Evolutionary conservation across 768 basidiomycete species (phyloP).

Genomic region (Macrolepiota dolichaula): DNA sequence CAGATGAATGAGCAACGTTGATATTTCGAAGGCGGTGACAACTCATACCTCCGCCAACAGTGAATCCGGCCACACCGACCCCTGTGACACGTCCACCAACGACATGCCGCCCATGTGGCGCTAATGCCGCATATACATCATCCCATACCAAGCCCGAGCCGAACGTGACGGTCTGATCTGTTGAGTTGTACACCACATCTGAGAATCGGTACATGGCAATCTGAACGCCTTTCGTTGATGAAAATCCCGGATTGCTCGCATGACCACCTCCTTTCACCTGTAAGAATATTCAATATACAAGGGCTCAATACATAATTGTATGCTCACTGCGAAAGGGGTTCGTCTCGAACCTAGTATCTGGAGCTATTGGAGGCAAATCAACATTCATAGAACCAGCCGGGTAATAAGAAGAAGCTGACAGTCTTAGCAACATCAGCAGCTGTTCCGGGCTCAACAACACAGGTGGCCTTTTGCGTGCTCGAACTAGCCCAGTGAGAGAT

Average conservation of each 20-base stretch:
- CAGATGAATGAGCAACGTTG: conserved; percentile 22
- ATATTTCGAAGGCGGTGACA: neutral
- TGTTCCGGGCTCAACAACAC: conserved; percentile 55
- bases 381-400: neutral
- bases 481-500: conserved; percentile 50
- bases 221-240: conserved; percentile 58
- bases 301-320: conserved; percentile 24
- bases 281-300: conserved; percentile 19
- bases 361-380: conserved; percentile 30
- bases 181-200: conserved; percentile 37
- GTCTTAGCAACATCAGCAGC: conserved; percentile 44
- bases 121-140: conserved; percentile 53
- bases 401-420: conserved; percentile 26
- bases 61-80: conserved; percentile 58
- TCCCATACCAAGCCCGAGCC: conserved; percentile 62
- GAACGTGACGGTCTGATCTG: conserved; percentile 35
- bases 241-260: conserved; percentile 50
- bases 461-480: conserved; percentile 39
- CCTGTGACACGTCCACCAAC: conserved; percentile 58
- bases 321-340: conserved; percentile 49
- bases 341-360: conserved; percentile 35
- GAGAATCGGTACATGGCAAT: conserved; percentile 53
- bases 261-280: conserved; percentile 69
- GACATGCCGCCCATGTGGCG: conserved; percentile 46
- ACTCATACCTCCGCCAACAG: conserved; percentile 48